These are phyloP conservation scores for Lithospermum erythrorhizon DNA, from an alignment of 257 asterid species.

Conservation along the genomic window DNA sequence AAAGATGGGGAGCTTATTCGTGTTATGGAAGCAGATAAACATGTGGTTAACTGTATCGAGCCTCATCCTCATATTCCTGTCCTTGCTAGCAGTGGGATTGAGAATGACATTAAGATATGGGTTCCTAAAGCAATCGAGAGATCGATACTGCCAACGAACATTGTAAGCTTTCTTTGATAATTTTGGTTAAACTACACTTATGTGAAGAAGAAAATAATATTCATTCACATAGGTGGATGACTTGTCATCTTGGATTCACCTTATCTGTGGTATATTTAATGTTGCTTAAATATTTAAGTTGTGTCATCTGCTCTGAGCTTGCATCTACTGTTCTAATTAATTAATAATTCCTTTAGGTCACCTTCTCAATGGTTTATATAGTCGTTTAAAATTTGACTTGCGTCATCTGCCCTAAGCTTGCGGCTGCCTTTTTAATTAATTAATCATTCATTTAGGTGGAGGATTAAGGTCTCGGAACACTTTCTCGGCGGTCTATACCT, in stretches of 20 bases:
- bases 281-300: not conserved
- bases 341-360: too few relatives aligned
- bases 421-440: too few relatives aligned
- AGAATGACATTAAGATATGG: constrained; percentile 75
- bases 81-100: constrained; percentile 85
- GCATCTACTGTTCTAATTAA: too few relatives aligned
- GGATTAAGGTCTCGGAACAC: too few relatives aligned
- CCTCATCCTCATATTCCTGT: constrained; percentile 71
- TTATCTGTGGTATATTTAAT: too few relatives aligned
- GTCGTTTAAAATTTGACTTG: too few relatives aligned
- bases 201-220: not conserved
- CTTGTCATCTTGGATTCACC: not conserved
- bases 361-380: too few relatives aligned
- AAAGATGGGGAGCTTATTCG: constrained; percentile 70
- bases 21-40: constrained; percentile 75
- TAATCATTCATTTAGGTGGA: too few relatives aligned
- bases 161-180: constrained; percentile 41
- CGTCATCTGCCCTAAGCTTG: too few relatives aligned
- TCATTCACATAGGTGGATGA: not conserved
- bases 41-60: constrained; percentile 70
- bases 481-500: too few relatives aligned
- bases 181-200: too few relatives aligned
- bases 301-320: not conserved
- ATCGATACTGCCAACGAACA: constrained; percentile 53
- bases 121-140: constrained; percentile 59